These are phyloP conservation scores for Eucalyptus globulus DNA, from an alignment of 345 rosid genomes.

Conservation along the genomic window DNA sequence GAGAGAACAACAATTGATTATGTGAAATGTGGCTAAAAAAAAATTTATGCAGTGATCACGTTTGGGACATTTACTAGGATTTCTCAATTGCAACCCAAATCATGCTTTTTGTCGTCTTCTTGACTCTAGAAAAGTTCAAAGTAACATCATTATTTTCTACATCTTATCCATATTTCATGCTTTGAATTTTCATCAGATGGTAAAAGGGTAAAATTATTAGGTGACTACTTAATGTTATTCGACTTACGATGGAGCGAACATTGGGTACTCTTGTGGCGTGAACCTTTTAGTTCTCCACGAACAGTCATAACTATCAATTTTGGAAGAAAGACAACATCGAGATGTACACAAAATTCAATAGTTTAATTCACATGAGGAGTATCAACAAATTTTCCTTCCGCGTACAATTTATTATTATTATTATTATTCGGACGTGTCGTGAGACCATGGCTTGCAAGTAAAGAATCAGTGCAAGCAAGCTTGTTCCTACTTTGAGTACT, in stretches of 20 bases:
- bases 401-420: neutral
- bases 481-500: neutral
- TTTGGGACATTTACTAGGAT: neutral
- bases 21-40: neutral
- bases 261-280: neutral
- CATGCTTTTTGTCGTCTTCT: neutral
- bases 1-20: neutral
- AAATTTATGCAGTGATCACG: neutral
- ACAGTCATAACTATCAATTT: neutral
- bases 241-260: neutral
- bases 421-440: neutral
- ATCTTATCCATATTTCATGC: neutral
- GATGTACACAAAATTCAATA: neutral
- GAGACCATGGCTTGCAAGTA: neutral
- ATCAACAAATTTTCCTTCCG: neutral
- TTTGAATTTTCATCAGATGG: neutral
- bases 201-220: neutral
- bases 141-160: neutral
- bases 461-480: neutral
- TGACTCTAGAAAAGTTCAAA: neutral
- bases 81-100: neutral
- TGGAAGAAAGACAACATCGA: neutral
- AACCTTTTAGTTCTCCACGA: neutral
- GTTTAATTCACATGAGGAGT: neutral
- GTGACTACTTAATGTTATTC: neutral